Conservation (phyloP, 805 yeast species). For the Ogataea glucozyma region DNA sequence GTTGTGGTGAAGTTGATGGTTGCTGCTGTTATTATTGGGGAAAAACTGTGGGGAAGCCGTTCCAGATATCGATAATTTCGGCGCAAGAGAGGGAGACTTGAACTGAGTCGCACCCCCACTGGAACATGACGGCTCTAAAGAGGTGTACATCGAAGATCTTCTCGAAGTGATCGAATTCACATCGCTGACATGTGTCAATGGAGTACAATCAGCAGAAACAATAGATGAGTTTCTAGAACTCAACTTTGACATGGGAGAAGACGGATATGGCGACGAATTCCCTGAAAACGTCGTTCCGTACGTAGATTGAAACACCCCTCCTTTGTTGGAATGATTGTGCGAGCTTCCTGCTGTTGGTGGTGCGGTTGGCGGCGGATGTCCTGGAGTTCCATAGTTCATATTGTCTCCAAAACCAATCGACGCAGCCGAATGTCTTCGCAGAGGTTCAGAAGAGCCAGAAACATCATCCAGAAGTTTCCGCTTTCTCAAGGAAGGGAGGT, state of each 20-base stretch:
- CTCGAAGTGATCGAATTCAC: constrained; percentile 27
- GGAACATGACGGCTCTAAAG: constrained; percentile 11
- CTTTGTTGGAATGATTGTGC: constrained; percentile 2
- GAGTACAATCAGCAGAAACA: constrained; percentile 33
- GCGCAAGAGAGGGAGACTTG: constrained; percentile 27
- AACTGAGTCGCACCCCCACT: constrained; percentile 12
- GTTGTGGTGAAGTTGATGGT: constrained; percentile 13
- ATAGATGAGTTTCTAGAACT: constrained; percentile 36
- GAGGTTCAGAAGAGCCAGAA: constrained; percentile 19
- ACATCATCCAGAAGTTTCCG: constrained; percentile 30
- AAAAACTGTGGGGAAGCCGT: constrained; percentile 27
- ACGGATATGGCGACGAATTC: constrained; percentile 26
- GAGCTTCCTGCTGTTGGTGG: constrained; percentile 7
- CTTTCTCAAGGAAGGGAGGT: constrained; percentile 27
- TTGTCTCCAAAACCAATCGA: constrained; percentile 19
- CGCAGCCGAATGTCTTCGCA: constrained; percentile 37
- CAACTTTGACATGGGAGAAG: constrained; percentile 34
- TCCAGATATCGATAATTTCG: constrained; percentile 28
- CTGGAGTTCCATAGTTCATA: neutral
- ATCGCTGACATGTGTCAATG: constrained; percentile 29
- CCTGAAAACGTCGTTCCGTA: constrained; percentile 16
- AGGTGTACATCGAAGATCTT: constrained; percentile 29
- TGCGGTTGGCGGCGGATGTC: constrained; percentile 2
- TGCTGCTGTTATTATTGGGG: constrained; percentile 16
- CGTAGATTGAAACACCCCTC: constrained; percentile 1